These are phyloP conservation scores for Pichia exigua DNA, from an alignment of 805 yeast species.

Conservation along the genomic window DNA sequence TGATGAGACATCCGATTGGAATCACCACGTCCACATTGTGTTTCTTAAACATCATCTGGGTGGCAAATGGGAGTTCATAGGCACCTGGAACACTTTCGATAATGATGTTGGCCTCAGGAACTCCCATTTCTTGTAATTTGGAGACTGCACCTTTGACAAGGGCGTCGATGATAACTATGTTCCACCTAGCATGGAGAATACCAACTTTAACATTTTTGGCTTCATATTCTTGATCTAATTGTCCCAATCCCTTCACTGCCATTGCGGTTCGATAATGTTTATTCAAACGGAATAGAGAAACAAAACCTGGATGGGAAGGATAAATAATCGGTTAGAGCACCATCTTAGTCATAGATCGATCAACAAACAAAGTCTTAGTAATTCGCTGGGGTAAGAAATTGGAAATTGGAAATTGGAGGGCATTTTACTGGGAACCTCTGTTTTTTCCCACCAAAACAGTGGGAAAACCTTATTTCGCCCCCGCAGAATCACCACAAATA, in stretches of 20 bases:
- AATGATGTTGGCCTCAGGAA: constrained; percentile 64
- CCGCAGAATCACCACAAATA: too few relatives aligned
- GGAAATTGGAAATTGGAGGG: neutral
- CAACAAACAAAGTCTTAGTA: neutral
- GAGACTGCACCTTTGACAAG: constrained; percentile 70
- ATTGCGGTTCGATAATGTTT: constrained; percentile 24
- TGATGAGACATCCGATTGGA: constrained; percentile 90
- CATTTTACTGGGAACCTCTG: too few relatives aligned
- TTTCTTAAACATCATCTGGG: constrained; percentile 44
- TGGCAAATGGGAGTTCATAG: constrained; percentile 85
- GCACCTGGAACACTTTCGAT: constrained; percentile 92
- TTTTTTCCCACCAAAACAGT: too few relatives aligned
- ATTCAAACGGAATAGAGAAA: neutral
- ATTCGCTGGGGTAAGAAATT: neutral
- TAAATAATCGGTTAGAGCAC: too few relatives aligned
- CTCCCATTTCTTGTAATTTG: constrained; percentile 57
- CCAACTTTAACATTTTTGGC: constrained; percentile 41
- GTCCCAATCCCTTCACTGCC: constrained; percentile 81
- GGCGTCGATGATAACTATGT: constrained; percentile 63
- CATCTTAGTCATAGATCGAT: neutral
- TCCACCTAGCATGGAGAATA: constrained; percentile 96
- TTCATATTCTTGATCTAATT: constrained; percentile 38
- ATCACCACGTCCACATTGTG: constrained; percentile 71
- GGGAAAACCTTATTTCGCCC: too few relatives aligned
- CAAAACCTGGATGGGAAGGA: neutral